Percentiles rank a stretch among this genome's conserved stretches.
Conservation (phyloP, 257 asterid species). For the Lithospermum erythrorhizon region DNA sequence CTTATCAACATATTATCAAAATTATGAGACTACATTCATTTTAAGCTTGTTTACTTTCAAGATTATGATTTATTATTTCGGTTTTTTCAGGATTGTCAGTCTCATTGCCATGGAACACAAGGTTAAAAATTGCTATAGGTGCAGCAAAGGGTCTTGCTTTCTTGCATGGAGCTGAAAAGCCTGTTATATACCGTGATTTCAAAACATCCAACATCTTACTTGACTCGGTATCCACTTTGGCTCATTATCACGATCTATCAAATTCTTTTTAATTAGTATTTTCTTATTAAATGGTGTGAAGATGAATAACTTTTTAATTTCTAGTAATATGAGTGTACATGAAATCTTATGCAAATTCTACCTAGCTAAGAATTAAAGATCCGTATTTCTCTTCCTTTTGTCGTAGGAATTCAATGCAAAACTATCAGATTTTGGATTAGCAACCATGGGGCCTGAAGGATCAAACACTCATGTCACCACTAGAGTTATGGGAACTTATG, state of each 20-base stretch:
- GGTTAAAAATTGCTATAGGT: constrained; percentile 77
- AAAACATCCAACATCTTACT: constrained; percentile 73
- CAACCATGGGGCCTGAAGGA: constrained; percentile 95
- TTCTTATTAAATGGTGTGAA: no score
- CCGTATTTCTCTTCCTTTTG: background rate
- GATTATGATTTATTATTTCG: no score
- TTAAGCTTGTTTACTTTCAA: background rate
- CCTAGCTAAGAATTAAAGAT: background rate
- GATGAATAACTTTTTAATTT: no score
- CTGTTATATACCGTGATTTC: constrained; percentile 90
- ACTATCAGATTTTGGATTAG: constrained; percentile 83
- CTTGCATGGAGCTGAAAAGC: constrained; percentile 74
- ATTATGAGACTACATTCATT: background rate
- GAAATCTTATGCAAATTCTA: no score
- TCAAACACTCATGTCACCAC: constrained; percentile 89
- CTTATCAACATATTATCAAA: no score
- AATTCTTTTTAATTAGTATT: no score
- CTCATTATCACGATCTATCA: no score
- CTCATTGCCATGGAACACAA: constrained; percentile 76
- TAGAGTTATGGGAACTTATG: constrained; percentile 91
- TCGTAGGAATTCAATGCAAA: constrained; percentile 77
- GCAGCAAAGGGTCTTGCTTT: constrained; percentile 93
- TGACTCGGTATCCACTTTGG: constrained; percentile 44
- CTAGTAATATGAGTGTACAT: no score
- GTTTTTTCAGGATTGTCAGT: constrained; percentile 41